Conservation (phyloP, 441 rosid genomes). For the Cnidoscolus chayamansa region DNA sequence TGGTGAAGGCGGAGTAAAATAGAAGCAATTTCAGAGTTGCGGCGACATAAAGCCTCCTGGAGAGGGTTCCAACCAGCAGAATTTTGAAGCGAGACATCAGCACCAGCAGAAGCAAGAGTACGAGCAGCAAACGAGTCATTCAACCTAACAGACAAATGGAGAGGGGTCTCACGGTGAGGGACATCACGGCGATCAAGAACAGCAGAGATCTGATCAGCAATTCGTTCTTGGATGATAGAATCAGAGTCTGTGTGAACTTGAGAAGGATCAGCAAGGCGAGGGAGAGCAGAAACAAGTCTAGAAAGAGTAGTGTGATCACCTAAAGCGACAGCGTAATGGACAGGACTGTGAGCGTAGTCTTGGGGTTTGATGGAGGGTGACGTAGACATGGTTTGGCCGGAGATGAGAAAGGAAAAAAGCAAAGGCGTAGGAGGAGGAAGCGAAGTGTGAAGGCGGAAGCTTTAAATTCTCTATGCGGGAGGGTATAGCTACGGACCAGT, state of each 20-base stretch:
- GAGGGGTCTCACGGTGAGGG: slow-evolving; percentile 74
- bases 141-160: slow-evolving; percentile 75
- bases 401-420: slow-evolving; percentile 3
- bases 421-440: neutral
- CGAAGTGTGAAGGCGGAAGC: no score
- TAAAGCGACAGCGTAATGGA: slow-evolving; percentile 68
- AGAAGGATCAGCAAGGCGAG: slow-evolving; percentile 58
- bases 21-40: slow-evolving; percentile 55
- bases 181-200: slow-evolving; percentile 82
- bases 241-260: slow-evolving; percentile 59
- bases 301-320: slow-evolving; percentile 60
- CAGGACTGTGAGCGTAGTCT: slow-evolving; percentile 72
- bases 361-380: slow-evolving; percentile 41
- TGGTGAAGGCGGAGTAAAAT: slow-evolving; percentile 56
- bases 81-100: slow-evolving; percentile 70
- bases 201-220: slow-evolving; percentile 63
- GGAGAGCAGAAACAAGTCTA: slow-evolving; percentile 60
- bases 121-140: slow-evolving; percentile 53
- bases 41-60: slow-evolving; percentile 75
- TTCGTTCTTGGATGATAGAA: slow-evolving; percentile 49
- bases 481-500: no score
- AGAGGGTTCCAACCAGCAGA: slow-evolving; percentile 74
- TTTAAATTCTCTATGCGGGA: neutral
- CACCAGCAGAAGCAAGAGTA: slow-evolving; percentile 58
- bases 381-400: slow-evolving; percentile 31